These are phyloP conservation scores for Leccinum broughii DNA, from an alignment of 768 basidiomycete species.

Conservation along the genomic window DNA sequence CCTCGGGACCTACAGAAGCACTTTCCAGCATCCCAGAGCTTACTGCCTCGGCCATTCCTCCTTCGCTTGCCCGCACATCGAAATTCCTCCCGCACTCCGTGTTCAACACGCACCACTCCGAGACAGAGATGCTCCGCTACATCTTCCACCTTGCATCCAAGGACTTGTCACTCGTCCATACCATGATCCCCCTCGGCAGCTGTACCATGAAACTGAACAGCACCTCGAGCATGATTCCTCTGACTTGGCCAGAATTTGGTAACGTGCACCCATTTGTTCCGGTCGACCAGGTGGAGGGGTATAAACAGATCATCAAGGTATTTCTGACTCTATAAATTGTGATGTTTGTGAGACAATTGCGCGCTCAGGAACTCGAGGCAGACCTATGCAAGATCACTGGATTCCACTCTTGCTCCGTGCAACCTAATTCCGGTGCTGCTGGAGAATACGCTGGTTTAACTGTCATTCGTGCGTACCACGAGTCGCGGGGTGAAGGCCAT, in stretches of 20 bases:
- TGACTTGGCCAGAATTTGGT: slow-evolving; percentile 93
- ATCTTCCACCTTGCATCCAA: slow-evolving; percentile 92
- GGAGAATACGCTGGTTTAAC: slow-evolving; percentile 97
- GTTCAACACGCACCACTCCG: slow-evolving; percentile 96
- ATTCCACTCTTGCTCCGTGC: slow-evolving; percentile 94
- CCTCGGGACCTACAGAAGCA: slow-evolving; percentile 48
- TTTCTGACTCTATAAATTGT: slow-evolving; percentile 1
- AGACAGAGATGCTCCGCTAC: slow-evolving; percentile 98
- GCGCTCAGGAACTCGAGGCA: slow-evolving; percentile 77
- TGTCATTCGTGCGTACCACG: slow-evolving; percentile 93
- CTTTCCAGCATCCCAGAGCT: slow-evolving; percentile 50
- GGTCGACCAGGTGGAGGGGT: slow-evolving; percentile 85
- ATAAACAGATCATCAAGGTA: slow-evolving; percentile 77
- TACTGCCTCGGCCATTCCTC: slow-evolving; percentile 47
- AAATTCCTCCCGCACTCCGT: slow-evolving; percentile 82
- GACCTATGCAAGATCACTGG: slow-evolving; percentile 95
- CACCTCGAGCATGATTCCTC: slow-evolving; percentile 95
- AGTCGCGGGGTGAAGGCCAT: slow-evolving; percentile 80
- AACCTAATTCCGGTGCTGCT: slow-evolving; percentile 98
- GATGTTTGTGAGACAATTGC: slow-evolving; percentile 7
- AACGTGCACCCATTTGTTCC: slow-evolving; percentile 93
- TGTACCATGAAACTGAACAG: slow-evolving; percentile 99
- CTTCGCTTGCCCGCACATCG: slow-evolving; percentile 57
- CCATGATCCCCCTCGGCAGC: slow-evolving; percentile 95
- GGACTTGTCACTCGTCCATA: slow-evolving; percentile 91